Conservation (phyloP, 306 rosid species). For the Begonia masoniana region DNA sequence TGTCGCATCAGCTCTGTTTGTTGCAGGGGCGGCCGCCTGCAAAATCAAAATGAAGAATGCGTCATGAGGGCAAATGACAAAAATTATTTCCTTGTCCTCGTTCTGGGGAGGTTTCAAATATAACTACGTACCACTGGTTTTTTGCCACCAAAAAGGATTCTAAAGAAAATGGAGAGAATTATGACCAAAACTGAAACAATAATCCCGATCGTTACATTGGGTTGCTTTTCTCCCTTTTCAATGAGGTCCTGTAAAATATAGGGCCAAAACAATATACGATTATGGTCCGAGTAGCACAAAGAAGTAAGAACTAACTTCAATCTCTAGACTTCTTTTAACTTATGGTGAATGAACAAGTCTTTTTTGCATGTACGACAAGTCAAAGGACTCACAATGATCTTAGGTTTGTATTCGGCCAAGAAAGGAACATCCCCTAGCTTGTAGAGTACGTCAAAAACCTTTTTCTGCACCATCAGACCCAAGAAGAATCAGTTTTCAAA, state of each 20-base stretch:
- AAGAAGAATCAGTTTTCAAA: not conserved
- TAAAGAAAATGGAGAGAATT: constrained; percentile 39
- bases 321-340: no score
- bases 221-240: constrained; percentile 70
- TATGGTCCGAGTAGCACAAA: no score
- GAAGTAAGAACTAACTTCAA: no score
- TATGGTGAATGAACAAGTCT: no score
- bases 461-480: constrained; percentile 42
- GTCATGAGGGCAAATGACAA: not conserved
- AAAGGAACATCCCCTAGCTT: constrained; percentile 67
- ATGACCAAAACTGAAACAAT: constrained; percentile 42
- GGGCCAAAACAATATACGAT: not conserved
- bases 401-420: constrained; percentile 44
- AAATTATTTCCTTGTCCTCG: not conserved
- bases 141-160: constrained; percentile 70
- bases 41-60: constrained; percentile 2
- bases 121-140: constrained; percentile 18
- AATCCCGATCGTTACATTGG: constrained; percentile 65
- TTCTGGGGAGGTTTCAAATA: not conserved
- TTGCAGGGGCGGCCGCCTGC: constrained; percentile 29
- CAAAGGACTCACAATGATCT: constrained; percentile 38
- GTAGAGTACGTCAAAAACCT: constrained; percentile 73
- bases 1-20: constrained; percentile 14
- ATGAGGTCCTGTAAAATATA: constrained; percentile 50
- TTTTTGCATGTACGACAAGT: no score